Evolutionary conservation across 1,284 basidiomycete genomes (phyloP).

Genomic region (Tetrapyrgos nigripes): DNA sequence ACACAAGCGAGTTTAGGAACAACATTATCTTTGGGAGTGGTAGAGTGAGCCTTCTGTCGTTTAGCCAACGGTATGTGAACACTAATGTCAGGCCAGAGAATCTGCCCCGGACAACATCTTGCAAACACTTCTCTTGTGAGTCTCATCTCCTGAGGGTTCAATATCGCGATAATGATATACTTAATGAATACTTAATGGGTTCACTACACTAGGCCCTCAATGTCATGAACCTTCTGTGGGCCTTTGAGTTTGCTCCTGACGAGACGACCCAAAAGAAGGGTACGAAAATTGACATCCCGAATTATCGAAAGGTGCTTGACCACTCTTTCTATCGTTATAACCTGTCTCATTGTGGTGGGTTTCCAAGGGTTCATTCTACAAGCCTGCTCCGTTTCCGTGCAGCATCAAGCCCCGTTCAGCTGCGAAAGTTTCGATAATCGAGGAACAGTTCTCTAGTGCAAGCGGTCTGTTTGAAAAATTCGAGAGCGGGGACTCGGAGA

Average conservation of each 20-base stretch:
- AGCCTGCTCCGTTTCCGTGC: conserved; percentile 4
- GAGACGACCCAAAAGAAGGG: conserved; percentile 9
- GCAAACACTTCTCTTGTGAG: conserved; percentile 35
- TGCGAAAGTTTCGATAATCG: neutral
- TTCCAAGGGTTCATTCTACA: conserved; percentile 2
- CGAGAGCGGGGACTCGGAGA: too few relatives aligned
- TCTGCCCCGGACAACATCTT: conserved; percentile 35
- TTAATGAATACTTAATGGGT: neutral
- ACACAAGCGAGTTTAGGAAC: conserved; percentile 14
- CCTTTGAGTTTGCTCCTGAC: conserved; percentile 26
- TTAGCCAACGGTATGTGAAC: too few relatives aligned
- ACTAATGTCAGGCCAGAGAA: conserved; percentile 17
- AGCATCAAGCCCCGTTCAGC: conserved; percentile 3
- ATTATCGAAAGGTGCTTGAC: neutral
- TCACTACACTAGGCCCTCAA: conserved; percentile 19
- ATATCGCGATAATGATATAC: neutral
- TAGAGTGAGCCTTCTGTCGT: conserved; percentile 14
- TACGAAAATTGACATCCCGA: neutral
- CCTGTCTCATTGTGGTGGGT: neutral
- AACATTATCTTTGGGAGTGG: conserved; percentile 22
- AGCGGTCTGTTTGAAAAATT: conserved; percentile 1
- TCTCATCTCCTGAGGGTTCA: too few relatives aligned
- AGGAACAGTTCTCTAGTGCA: neutral
- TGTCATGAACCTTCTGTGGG: conserved; percentile 33
- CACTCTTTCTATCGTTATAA: neutral